Percentiles rank a stretch among this genome's conserved stretches.
These are phyloP conservation scores for Chenopodium formosanum DNA, from an alignment of 148 eudicot genomes.

Conservation along the genomic window DNA sequence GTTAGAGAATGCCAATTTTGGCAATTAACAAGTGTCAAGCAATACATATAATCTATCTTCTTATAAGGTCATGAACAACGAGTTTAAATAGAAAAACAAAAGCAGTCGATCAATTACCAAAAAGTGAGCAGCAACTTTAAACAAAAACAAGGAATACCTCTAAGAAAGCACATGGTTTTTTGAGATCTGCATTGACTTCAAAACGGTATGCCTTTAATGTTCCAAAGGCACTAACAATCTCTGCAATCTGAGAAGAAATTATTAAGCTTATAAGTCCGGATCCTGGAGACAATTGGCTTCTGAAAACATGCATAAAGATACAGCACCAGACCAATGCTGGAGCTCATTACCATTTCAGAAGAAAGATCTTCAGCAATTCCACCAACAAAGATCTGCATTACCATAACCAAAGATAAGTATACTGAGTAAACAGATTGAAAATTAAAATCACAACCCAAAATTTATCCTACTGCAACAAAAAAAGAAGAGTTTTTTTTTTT, in stretches of 20 bases:
- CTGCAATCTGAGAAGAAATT: constrained; percentile 56
- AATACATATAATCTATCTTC: not conserved
- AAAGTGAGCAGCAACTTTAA: not conserved
- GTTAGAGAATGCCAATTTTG: not conserved
- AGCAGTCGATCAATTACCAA: not conserved
- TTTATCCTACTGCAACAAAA: not conserved
- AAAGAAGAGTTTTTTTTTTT: too few relatives aligned
- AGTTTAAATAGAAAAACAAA: not conserved
- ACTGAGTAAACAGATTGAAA: constrained; percentile 5
- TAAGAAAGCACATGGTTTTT: constrained; percentile 63
- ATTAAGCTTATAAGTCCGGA: constrained; percentile 1
- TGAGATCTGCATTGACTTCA: constrained; percentile 40
- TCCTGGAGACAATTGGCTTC: constrained; percentile 15
- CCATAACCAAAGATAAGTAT: constrained; percentile 17
- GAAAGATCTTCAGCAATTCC: constrained; percentile 74
- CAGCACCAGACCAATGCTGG: constrained; percentile 1
- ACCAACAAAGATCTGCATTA: constrained; percentile 82
- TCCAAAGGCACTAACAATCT: constrained; percentile 74
- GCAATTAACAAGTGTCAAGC: not conserved
- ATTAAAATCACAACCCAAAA: not conserved
- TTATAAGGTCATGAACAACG: not conserved
- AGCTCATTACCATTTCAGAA: constrained; percentile 73
- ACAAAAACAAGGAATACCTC: constrained; percentile 58
- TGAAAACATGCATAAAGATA: constrained; percentile 1
- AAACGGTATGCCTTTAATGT: constrained; percentile 70